Evolutionary conservation across 1,139 yeast species (phyloP).

Genomic region (Saccharomyces hybrid): DNA sequence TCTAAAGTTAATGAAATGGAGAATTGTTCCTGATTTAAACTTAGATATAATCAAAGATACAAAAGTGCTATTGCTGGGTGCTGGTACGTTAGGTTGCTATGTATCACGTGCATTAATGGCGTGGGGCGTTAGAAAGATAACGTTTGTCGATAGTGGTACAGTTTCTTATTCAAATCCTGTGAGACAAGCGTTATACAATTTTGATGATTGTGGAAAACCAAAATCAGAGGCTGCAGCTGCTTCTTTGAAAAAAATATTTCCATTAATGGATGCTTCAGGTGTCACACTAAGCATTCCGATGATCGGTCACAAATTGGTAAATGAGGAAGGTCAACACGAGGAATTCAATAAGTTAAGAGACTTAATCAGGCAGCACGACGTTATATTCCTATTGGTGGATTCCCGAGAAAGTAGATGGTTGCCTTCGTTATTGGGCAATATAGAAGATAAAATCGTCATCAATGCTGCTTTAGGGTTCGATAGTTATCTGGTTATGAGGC

Average conservation of each 20-base stretch:
- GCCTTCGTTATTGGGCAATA: conserved; percentile 74
- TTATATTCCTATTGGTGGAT: conserved; percentile 74
- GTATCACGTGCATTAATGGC: conserved; percentile 80
- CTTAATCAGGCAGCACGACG: conserved; percentile 66
- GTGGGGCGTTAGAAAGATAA: conserved; percentile 84
- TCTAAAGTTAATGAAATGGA: conserved; percentile 91
- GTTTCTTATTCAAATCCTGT: conserved; percentile 94
- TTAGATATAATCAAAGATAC: conserved; percentile 54
- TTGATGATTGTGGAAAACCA: conserved; percentile 61
- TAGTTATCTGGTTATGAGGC: conserved; percentile 86
- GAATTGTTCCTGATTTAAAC: conserved; percentile 76
- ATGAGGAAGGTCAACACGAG: conserved; percentile 41
- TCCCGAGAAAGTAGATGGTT: conserved; percentile 95
- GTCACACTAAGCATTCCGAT: conserved; percentile 71
- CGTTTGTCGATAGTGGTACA: conserved; percentile 82
- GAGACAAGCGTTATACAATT: conserved; percentile 77
- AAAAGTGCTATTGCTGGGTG: conserved; percentile 74
- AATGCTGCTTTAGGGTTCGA: conserved; percentile 96
- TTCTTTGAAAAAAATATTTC: conserved; percentile 64
- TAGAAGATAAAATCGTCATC: conserved; percentile 61
- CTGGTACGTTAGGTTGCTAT: conserved; percentile 93
- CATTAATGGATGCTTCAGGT: conserved; percentile 63
- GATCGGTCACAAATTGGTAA: conserved; percentile 81
- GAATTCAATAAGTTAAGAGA: conserved; percentile 47
- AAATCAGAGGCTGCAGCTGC: conserved; percentile 77